Percentiles rank a stretch among this genome's conserved stretches.
Conservation (phyloP, 768 basidiomycete genomes). For the Tricholoma flavovirens region DNA sequence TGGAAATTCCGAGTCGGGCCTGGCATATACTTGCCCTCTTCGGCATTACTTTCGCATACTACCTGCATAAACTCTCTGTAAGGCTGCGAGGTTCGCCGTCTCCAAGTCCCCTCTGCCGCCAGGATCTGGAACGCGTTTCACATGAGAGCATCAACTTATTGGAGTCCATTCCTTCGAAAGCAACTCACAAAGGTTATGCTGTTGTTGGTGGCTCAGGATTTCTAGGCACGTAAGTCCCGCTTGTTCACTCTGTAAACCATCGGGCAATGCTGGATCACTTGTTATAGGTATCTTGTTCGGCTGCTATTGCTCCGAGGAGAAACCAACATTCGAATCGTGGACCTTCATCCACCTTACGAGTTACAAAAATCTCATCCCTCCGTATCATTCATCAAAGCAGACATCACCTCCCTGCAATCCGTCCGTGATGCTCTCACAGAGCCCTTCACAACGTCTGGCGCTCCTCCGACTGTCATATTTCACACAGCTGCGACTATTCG, state of each 20-base stretch:
- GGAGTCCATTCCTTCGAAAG: slow-evolving; percentile 17
- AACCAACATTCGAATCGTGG: slow-evolving; percentile 26
- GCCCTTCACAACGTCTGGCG: slow-evolving; percentile 35
- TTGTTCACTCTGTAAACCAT: background rate
- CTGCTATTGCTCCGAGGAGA: slow-evolving; percentile 30
- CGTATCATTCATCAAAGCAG: slow-evolving; percentile 24
- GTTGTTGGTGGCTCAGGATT: slow-evolving; percentile 29
- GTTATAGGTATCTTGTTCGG: slow-evolving; percentile 25
- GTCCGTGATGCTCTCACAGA: slow-evolving; percentile 19
- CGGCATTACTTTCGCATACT: slow-evolving; percentile 3
- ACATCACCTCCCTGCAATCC: slow-evolving; percentile 26
- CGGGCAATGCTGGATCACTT: background rate
- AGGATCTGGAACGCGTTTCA: slow-evolving; percentile 12
- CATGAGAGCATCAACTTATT: slow-evolving; percentile 24
- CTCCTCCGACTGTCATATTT: slow-evolving; percentile 42
- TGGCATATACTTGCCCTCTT: background rate
- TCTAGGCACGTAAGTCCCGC: slow-evolving; percentile 22
- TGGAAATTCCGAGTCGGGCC: background rate
- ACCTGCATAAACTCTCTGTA: slow-evolving; percentile 12
- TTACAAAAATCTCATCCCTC: slow-evolving; percentile 20
- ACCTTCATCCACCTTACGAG: slow-evolving; percentile 23
- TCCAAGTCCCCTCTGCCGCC: slow-evolving; percentile 1
- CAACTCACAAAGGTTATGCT: slow-evolving; percentile 22
- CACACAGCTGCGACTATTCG: slow-evolving; percentile 53
- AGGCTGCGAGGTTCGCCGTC: slow-evolving; percentile 10